phyloP scores from a whole-genome alignment of 2,329 filamentous ascomycete genomes.

The Aspergillus sp. region DNA sequence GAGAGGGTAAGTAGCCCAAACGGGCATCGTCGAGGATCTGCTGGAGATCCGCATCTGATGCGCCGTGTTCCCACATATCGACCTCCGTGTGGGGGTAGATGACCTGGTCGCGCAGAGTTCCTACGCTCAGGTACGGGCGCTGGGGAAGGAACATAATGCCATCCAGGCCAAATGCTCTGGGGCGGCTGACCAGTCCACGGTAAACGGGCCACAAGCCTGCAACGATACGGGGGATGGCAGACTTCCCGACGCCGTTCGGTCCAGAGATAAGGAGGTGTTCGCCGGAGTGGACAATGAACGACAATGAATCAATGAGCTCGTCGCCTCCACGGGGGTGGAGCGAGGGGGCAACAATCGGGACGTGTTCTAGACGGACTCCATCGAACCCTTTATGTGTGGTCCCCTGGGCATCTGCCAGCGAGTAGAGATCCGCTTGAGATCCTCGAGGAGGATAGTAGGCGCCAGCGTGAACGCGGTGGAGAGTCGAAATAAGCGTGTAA shows the following conservation, averaged over 20 bases:
- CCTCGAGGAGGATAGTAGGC: slow-evolving; percentile 67
- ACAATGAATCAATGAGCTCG: slow-evolving; percentile 78
- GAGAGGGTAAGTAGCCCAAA: slow-evolving; percentile 79
- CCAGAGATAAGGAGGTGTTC: slow-evolving; percentile 94
- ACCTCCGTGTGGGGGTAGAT: slow-evolving; percentile 94
- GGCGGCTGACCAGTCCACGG: slow-evolving; percentile 80
- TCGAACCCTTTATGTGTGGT: slow-evolving; percentile 93
- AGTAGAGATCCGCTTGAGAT: slow-evolving; percentile 70
- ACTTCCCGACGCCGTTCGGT: slow-evolving; percentile 90
- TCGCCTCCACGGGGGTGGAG: slow-evolving; percentile 87
- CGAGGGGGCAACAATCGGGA: slow-evolving; percentile 81
- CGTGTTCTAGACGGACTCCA: slow-evolving; percentile 84
- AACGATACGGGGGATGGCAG: slow-evolving; percentile 74
- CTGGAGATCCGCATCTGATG: slow-evolving; percentile 69
- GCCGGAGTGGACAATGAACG: slow-evolving; percentile 78
- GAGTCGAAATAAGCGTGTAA: slow-evolving; percentile 87
- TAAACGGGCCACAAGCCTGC: slow-evolving; percentile 96
- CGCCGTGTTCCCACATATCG: slow-evolving; percentile 79
- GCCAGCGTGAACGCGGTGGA: slow-evolving; percentile 86
- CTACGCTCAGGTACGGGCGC: slow-evolving; percentile 81
- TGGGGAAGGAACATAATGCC: slow-evolving; percentile 99
- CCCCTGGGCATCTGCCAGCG: slow-evolving; percentile 82
- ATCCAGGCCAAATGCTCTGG: slow-evolving; percentile 69
- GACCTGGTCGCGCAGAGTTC: slow-evolving; percentile 90
- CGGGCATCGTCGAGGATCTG: slow-evolving; percentile 72